Evolutionary conservation across 371 early-diverging fungal species (phyloP).

Genomic region (Capniomyces stellatus): DNA sequence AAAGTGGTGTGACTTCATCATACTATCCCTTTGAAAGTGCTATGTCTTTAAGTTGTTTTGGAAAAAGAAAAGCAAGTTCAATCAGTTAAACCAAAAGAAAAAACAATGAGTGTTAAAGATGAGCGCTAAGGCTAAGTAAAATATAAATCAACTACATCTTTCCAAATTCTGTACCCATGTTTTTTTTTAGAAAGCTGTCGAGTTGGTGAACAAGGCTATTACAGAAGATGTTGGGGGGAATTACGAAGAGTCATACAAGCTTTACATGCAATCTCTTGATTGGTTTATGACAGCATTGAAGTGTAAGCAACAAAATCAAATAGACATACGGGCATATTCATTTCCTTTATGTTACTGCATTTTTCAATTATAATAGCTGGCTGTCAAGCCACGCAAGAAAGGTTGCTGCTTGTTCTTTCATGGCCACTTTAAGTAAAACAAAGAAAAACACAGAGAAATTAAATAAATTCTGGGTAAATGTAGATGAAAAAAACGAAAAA

Average conservation of each 20-base stretch:
- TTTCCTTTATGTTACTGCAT: not conserved
- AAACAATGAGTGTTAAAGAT: too few relatives aligned
- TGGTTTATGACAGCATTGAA: constrained; percentile 89
- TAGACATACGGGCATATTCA: too few relatives aligned
- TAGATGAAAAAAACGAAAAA: constrained; percentile 89
- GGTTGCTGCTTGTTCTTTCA: not conserved
- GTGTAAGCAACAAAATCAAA: constrained; percentile 34
- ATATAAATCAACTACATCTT: not conserved
- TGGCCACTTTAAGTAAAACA: not conserved
- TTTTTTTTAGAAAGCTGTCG: constrained; percentile 56
- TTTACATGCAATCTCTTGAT: constrained; percentile 71
- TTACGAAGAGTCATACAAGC: constrained; percentile 77
- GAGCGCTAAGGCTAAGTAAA: too few relatives aligned
- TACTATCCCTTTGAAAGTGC: too few relatives aligned
- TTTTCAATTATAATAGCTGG: not conserved
- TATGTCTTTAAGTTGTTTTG: too few relatives aligned
- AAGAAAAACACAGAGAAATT: not conserved
- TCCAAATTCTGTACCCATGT: not conserved
- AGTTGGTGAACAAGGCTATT: constrained; percentile 79
- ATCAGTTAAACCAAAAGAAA: too few relatives aligned
- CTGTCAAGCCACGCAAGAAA: too few relatives aligned
- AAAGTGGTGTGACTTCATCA: too few relatives aligned
- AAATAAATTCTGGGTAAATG: not conserved
- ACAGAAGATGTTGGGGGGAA: constrained; percentile 81
- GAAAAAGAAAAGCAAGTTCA: too few relatives aligned